These are phyloP conservation scores for Neotropicomus parvogracilis DNA, from an alignment of 1,284 basidiomycete genomes.

Conservation along the genomic window DNA sequence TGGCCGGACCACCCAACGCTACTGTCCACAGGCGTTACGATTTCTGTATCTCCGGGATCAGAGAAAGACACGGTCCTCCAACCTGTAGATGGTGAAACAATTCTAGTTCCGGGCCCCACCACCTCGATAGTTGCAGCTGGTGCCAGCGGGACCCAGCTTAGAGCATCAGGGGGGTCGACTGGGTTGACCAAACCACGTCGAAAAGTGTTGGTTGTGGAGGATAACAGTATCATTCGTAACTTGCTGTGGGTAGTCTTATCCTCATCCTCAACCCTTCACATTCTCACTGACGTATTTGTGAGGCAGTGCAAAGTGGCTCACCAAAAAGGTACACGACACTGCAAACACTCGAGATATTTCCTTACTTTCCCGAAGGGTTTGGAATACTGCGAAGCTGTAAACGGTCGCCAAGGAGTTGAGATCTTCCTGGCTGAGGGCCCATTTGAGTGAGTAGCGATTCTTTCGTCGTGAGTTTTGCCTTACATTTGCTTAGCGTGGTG, in stretches of 20 bases:
- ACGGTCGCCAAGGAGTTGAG: slow-evolving; percentile 84
- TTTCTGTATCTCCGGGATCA: slow-evolving; percentile 22
- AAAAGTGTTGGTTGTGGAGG: slow-evolving; percentile 78
- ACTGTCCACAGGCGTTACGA: slow-evolving; percentile 12
- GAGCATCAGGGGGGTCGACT: slow-evolving; percentile 52
- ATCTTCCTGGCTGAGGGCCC: slow-evolving; percentile 64
- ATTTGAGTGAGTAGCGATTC: slow-evolving; percentile 63
- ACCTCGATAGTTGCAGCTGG: slow-evolving; percentile 55
- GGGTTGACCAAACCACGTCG: slow-evolving; percentile 40
- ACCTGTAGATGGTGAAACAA: slow-evolving; percentile 13
- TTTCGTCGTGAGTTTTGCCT: slow-evolving; percentile 9
- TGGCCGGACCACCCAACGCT: slow-evolving; percentile 24
- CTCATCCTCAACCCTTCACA: slow-evolving; percentile 1
- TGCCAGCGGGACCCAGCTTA: slow-evolving; percentile 56
- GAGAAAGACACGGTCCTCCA: slow-evolving; percentile 23
- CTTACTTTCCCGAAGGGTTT: slow-evolving; percentile 52
- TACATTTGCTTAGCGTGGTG: slow-evolving; percentile 55
- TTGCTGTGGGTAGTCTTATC: slow-evolving; percentile 51
- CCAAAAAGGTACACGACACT: slow-evolving; percentile 50
- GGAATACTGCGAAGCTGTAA: slow-evolving; percentile 74
- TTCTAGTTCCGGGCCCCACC: background rate
- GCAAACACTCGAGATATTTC: background rate
- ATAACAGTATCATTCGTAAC: slow-evolving; percentile 73
- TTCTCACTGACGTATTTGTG: slow-evolving; percentile 22
- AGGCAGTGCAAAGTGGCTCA: slow-evolving; percentile 74